Conservation (phyloP, 2,329 filamentous ascomycete genomes). For the Magnaporthiopsis rhizophila region DNA sequence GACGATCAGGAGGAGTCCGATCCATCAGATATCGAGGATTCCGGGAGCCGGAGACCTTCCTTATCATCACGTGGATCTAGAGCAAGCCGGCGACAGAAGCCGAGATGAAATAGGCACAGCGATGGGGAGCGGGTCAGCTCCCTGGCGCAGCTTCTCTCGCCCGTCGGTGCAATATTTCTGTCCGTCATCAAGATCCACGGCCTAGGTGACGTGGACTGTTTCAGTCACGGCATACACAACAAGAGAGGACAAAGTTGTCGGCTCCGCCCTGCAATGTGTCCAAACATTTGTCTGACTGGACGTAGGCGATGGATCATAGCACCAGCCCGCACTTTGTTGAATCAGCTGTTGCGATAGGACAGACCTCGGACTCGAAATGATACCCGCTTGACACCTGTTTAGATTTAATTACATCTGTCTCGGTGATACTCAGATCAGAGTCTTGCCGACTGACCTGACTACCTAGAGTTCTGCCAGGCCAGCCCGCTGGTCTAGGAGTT, state of each 20-base stretch:
- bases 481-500: too few relatives aligned
- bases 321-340: background rate
- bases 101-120: background rate
- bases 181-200: background rate
- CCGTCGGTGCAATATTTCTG: background rate
- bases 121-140: too few relatives aligned
- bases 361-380: background rate
- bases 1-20: conserved; percentile 16
- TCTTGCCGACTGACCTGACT: background rate
- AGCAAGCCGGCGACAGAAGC: background rate
- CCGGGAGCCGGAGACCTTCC: background rate
- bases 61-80: conserved; percentile 1
- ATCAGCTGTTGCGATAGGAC: background rate
- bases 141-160: too few relatives aligned
- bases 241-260: background rate
- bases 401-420: background rate
- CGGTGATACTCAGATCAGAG: background rate
- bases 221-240: background rate
- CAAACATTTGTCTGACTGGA: background rate
- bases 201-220: background rate
- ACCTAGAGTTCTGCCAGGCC: background rate
- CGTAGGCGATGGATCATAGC: background rate
- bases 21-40: background rate
- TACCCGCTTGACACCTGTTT: background rate
- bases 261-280: background rate